Conservation (phyloP, 768 basidiomycete genomes). For the Lactifluus volemus region DNA sequence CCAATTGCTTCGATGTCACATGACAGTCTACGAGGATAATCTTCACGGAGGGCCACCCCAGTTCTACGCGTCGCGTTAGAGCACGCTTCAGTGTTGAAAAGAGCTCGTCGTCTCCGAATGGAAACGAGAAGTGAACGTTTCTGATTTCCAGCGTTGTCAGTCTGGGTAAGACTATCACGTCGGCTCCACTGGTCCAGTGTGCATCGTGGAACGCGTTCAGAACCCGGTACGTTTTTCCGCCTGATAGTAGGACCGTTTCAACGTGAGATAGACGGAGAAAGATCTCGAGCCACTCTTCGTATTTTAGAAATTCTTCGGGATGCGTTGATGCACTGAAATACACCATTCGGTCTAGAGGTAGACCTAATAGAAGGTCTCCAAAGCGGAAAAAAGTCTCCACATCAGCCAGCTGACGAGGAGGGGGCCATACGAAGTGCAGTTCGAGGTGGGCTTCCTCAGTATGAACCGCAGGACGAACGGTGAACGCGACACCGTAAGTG, state of each 20-base stretch:
- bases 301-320: neutral
- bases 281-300: constrained; percentile 4
- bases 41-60: neutral
- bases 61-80: neutral
- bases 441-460: neutral
- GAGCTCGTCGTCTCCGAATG: constrained; percentile 6
- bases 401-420: neutral
- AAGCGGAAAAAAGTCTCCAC: neutral
- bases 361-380: neutral
- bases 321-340: neutral
- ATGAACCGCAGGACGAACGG: neutral
- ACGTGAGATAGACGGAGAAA: constrained; percentile 3
- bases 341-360: neutral
- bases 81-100: constrained; percentile 7
- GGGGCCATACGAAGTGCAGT: neutral
- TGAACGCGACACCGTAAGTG: neutral
- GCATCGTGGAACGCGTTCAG: neutral
- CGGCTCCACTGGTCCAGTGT: neutral
- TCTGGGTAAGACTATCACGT: neutral
- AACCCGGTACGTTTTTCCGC: constrained; percentile 2
- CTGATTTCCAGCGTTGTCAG: neutral
- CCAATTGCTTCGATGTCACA: constrained; percentile 8
- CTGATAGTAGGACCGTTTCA: neutral
- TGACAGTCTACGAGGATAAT: constrained; percentile 1
- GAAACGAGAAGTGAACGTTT: constrained; percentile 14